Evolutionary conservation across 306 rosid genomes (phyloP), one percentile per base, ranked within the genome.

Genomic region (Clitoria ternatea): DNA sequence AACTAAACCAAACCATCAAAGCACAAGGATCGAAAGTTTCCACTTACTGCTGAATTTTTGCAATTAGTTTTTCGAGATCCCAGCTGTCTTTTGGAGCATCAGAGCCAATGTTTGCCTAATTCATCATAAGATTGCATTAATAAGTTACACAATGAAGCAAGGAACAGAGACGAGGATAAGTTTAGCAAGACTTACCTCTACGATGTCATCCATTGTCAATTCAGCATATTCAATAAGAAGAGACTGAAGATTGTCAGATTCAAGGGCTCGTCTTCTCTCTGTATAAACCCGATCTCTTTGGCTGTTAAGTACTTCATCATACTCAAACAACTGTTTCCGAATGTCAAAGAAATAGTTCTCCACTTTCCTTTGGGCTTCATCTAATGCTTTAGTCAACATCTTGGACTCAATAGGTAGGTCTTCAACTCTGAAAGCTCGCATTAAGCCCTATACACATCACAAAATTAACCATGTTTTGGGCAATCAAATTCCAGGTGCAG

Each of bases 381-480:
- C 97, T 42, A 94, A 87, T 82, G 98, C 97, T 86, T 90, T 94
- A 74, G 98, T 94, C 77, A 94, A 80, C 97, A 94, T 94, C 90
- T 85, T 85, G 69, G 98, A 94, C 73, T 94, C 98, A 24, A 94
- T 94, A 68, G 98, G 98, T 27, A 94, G 87, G 79, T 94, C 97
- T 78, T 94, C 98, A 60, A 94, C 96, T 89, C 97, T 89, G 63
- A 94, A 94, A 35, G 98, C 98, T 68, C 80, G 86, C 98, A 90
- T 94, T 70, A 94, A 81, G 83, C 97, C 98, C 98, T 94, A 65
- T 57, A 79, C 30, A 68, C 52, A 64, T 76, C 73, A 77, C 29
- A 81, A 73, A 37, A 70, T 36, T 52, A 61, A 70, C 23, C 7
- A 17, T 66, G 20, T 44, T 5, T 62, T 30, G 48, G 73, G 48